Evolutionary conservation across 164 flowering plant genomes (phyloP), one percentile per base, ranked within the genome.

Genomic region (Kalanchoe fedtschenkoi): DNA sequence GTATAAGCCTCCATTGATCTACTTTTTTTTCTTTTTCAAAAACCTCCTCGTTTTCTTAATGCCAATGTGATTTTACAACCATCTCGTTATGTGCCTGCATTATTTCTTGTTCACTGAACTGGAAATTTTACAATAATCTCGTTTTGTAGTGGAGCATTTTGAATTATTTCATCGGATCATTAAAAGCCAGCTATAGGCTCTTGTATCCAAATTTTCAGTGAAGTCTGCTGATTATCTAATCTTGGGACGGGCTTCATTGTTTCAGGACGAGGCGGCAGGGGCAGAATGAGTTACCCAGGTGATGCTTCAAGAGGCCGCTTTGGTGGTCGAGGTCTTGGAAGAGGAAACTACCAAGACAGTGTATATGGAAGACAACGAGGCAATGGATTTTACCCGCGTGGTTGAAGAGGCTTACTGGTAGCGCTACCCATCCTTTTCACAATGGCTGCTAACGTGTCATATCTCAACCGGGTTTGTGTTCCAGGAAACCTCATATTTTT

Each of bases 1-100:
- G 97, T 91, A 91, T 53, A 95, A 70, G 0, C 6, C 53, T 46
- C 5, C 24, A 6, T 17, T 44, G 21, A n/a, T n/a, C n/a, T n/a
- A n/a, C 24, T 19, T 42, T 11, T 2, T 15, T 8, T 47, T 47
- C 19, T 1, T 26, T 16, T 47, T 47, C n/a, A 2, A 14, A 22
- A 8, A 3, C 13, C 1, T 22, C 30, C 2, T n/a, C n/a, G n/a
- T n/a, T n/a, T 46, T 37, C 39, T 9, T 9, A 37, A 37, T 37
- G 13, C 39, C 2, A 9, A 9, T 37, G 39, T n/a, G n/a, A n/a
- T n/a, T n/a, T n/a, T n/a, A n/a, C n/a, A n/a, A n/a, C n/a, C n/a
- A n/a, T n/a, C n/a, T n/a, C n/a, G n/a, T n/a, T n/a, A n/a, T n/a
- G n/a, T n/a, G n/a, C n/a, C n/a, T n/a, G n/a, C n/a, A n/a, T n/a